Percentiles rank a stretch among this genome's conserved stretches.
Evolutionary conservation across 768 basidiomycete species (phyloP).

Genomic region (Tricholoma matsutake): DNA sequence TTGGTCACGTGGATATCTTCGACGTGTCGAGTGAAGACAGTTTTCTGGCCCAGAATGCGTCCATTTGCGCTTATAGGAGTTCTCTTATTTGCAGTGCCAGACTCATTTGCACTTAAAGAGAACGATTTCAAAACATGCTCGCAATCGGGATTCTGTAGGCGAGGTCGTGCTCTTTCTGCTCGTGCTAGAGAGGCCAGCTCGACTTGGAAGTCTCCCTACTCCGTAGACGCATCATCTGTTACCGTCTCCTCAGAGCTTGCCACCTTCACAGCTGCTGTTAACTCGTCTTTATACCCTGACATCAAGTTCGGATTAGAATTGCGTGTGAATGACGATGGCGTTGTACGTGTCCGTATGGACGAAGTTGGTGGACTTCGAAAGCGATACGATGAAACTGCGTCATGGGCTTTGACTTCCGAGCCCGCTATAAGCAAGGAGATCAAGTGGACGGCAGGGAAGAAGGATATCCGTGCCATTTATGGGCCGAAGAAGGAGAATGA

Average conservation of each 20-base stretch:
- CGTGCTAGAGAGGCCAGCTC: constrained; percentile 58
- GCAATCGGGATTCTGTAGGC: constrained; percentile 92
- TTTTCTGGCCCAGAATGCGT: constrained; percentile 27
- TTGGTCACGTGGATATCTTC: no score
- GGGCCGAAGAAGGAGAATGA: constrained; percentile 62
- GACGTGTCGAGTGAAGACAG: background rate
- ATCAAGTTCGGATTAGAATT: constrained; percentile 81
- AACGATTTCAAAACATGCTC: constrained; percentile 93
- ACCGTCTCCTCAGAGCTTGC: constrained; percentile 50
- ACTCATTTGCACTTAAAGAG: constrained; percentile 60
- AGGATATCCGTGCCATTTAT: constrained; percentile 60
- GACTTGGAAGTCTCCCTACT: constrained; percentile 86
- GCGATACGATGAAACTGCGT: constrained; percentile 88
- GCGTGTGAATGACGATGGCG: constrained; percentile 82
- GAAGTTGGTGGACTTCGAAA: constrained; percentile 76
- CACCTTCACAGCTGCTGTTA: constrained; percentile 71
- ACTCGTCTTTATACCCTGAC: constrained; percentile 79
- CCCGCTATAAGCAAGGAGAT: constrained; percentile 60
- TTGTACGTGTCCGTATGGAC: constrained; percentile 91
- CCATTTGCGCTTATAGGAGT: constrained; percentile 34
- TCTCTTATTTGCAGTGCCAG: constrained; percentile 30
- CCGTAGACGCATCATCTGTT: constrained; percentile 58
- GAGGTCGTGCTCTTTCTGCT: constrained; percentile 76
- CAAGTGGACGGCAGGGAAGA: constrained; percentile 65
- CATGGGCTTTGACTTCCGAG: constrained; percentile 81